phyloP scores from a whole-genome alignment of 2,329 filamentous ascomycete species.

The Rasamsonia emersonii region DNA sequence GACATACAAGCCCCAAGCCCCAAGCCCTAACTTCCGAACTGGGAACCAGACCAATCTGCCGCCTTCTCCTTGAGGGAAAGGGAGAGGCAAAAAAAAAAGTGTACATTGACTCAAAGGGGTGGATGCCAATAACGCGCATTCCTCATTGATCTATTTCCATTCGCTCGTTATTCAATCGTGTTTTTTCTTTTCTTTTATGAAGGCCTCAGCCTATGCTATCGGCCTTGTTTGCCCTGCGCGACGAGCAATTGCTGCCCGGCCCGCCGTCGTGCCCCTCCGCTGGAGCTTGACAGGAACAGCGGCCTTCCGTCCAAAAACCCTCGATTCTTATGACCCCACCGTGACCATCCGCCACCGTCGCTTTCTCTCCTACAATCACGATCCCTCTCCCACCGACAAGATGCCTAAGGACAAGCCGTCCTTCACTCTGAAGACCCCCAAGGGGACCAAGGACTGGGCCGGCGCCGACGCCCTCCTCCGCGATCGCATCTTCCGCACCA shows the following conservation, averaged over 20 bases:
- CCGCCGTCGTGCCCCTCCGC: constrained; percentile 10
- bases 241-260: constrained; percentile 20
- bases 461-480: constrained; percentile 71
- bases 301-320: constrained; percentile 7
- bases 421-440: constrained; percentile 76
- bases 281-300: constrained; percentile 10
- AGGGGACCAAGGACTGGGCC: constrained; percentile 83
- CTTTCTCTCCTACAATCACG: constrained; percentile 9
- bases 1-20: too few relatives aligned
- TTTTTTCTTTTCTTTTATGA: constrained; percentile 20
- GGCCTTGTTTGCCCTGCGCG: constrained; percentile 18
- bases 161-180: too few relatives aligned
- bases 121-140: too few relatives aligned
- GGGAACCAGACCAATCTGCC: too few relatives aligned
- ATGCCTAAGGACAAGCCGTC: constrained; percentile 22
- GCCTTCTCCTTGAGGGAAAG: too few relatives aligned
- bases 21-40: too few relatives aligned
- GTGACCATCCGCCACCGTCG: constrained; percentile 13
- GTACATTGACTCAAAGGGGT: too few relatives aligned
- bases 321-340: constrained; percentile 2
- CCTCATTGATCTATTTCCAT: too few relatives aligned
- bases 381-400: constrained; percentile 6
- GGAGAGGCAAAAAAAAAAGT: too few relatives aligned
- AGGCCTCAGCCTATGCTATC: constrained; percentile 13
- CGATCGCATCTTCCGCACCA: constrained; percentile 69